phyloP scores from a whole-genome alignment of 2,329 filamentous ascomycete species.

The Gremmenia infestans region DNA sequence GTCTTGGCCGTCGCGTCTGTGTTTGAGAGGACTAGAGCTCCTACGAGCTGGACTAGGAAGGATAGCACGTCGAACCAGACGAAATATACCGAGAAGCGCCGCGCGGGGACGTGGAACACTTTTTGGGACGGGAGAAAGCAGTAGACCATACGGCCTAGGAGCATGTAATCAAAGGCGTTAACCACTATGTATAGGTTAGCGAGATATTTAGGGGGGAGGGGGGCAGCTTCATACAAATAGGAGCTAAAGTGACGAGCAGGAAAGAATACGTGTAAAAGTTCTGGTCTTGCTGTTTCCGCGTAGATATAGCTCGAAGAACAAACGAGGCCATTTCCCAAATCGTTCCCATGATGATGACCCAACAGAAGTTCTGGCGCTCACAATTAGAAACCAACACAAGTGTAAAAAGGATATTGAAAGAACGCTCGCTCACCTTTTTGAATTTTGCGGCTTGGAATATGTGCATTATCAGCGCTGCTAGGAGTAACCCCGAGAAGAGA shows the following conservation, averaged over 20 bases:
- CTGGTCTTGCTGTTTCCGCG: conserved; percentile 35
- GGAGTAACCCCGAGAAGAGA: conserved; percentile 34
- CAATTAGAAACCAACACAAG: too few relatives aligned
- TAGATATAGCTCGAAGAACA: conserved; percentile 36
- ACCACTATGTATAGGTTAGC: conserved; percentile 7
- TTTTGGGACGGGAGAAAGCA: conserved; percentile 35
- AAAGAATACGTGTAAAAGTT: conserved; percentile 36
- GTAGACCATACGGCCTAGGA: conserved; percentile 31
- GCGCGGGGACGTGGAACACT: conserved; percentile 31
- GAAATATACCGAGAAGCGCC: conserved; percentile 40
- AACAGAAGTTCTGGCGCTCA: conserved; percentile 32
- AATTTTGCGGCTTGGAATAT: conserved; percentile 34
- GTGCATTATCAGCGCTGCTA: conserved; percentile 29
- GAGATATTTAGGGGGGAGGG: neutral
- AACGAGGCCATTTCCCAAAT: conserved; percentile 40
- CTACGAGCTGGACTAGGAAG: conserved; percentile 42
- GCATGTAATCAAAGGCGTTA: conserved; percentile 34
- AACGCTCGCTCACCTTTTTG: conserved; percentile 25
- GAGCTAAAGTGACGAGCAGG: conserved; percentile 32
- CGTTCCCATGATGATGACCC: conserved; percentile 41
- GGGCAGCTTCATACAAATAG: conserved; percentile 20
- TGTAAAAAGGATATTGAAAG: neutral
- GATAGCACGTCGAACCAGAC: conserved; percentile 44
- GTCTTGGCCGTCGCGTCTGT: conserved; percentile 28
- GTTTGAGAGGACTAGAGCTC: conserved; percentile 31